Conservation (phyloP, 176 grass and related monocot genomes). For the Chloris gayana region DNA sequence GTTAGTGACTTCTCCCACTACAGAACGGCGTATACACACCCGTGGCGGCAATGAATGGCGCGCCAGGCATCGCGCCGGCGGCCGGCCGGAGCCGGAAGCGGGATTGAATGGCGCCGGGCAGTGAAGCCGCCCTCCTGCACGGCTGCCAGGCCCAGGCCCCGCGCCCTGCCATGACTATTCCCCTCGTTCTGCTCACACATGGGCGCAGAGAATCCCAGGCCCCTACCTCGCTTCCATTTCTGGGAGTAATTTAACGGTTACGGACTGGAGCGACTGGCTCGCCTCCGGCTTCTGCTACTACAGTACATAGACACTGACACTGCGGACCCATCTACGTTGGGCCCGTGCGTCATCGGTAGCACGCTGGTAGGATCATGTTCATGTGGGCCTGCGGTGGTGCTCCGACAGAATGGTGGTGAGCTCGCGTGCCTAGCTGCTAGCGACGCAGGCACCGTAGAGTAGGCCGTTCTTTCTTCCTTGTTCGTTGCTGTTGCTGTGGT, state of each 20-base stretch:
- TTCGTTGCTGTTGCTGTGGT: neutral
- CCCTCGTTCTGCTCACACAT: neutral
- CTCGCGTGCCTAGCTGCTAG: neutral
- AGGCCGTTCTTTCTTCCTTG: neutral
- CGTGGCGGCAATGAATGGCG: neutral
- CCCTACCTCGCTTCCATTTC: neutral
- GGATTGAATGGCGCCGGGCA: neutral
- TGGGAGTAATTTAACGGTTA: neutral
- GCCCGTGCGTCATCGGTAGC: neutral
- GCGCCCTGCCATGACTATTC: too few species aligned
- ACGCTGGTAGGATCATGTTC: fast-evolving
- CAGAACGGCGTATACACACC: too few species aligned
- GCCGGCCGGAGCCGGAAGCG: too few species aligned
- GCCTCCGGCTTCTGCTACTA: too few species aligned
- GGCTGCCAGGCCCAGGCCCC: too few species aligned
- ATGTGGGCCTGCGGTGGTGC: neutral
- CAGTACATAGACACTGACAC: neutral
- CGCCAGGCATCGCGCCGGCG: neutral
- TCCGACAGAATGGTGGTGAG: conserved; percentile 27
- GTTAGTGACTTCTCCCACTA: too few species aligned
- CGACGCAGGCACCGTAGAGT: neutral
- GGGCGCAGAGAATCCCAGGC: conserved; percentile 29
- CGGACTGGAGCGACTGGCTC: too few species aligned
- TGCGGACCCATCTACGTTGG: fast-evolving
- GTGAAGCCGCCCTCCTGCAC: neutral